Conservation (phyloP, 2,329 filamentous ascomycete genomes). For the Onygena corvina region DNA sequence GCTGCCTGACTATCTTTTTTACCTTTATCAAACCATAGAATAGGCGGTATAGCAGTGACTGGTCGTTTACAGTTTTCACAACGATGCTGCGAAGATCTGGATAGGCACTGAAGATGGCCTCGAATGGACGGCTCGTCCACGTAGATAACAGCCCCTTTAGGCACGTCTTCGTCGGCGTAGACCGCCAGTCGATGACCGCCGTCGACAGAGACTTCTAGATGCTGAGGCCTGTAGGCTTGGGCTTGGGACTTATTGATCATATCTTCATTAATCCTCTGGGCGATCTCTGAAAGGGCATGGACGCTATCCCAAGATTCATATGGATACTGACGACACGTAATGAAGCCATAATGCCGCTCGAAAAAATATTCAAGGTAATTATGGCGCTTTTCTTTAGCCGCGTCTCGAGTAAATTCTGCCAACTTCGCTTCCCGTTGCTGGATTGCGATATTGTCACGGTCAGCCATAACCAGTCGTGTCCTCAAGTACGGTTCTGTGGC, state of each 20-base stretch:
- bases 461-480: constrained; percentile 15
- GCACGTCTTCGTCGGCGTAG: constrained; percentile 22
- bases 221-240: constrained; percentile 9
- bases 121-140: constrained; percentile 28
- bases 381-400: constrained; percentile 5
- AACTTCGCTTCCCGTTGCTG: constrained; percentile 14
- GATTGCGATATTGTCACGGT: constrained; percentile 20
- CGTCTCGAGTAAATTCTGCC: constrained; percentile 6
- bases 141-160: constrained; percentile 20
- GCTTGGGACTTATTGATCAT: constrained; percentile 17
- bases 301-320: constrained; percentile 19
- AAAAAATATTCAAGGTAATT: constrained; percentile 18
- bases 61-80: constrained; percentile 24
- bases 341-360: constrained; percentile 19
- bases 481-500: constrained; percentile 16
- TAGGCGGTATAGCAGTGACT: neutral
- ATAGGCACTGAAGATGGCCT: constrained; percentile 21
- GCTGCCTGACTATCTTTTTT: neutral
- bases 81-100: constrained; percentile 11
- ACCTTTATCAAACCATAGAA: neutral
- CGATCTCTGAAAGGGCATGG: constrained; percentile 10
- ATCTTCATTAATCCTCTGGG: constrained; percentile 18
- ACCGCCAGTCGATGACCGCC: constrained; percentile 16
- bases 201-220: constrained; percentile 10
- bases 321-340: constrained; percentile 20